phyloP scores from a whole-genome alignment of 2,329 filamentous ascomycete species.

The Aspergillus versicolor region DNA sequence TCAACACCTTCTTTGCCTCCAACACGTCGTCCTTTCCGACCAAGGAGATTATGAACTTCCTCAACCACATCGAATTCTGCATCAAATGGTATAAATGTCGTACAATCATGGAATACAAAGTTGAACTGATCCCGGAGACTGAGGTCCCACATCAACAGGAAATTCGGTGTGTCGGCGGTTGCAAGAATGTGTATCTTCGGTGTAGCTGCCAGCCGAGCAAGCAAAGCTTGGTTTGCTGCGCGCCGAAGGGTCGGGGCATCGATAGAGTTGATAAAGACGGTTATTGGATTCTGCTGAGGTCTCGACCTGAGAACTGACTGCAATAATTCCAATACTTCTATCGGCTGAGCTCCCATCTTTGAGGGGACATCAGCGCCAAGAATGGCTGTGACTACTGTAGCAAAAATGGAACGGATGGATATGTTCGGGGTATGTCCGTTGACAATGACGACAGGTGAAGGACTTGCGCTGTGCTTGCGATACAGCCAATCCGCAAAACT shows the following conservation, averaged over 20 bases:
- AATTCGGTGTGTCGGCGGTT: conserved; percentile 85
- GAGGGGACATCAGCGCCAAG: conserved; percentile 41
- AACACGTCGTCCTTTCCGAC: conserved; percentile 73
- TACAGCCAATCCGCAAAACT: conserved; percentile 73
- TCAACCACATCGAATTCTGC: conserved; percentile 82
- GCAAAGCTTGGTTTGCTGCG: conserved; percentile 64
- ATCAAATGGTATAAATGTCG: conserved; percentile 76
- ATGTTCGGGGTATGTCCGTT: conserved; percentile 70
- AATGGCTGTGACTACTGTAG: conserved; percentile 65
- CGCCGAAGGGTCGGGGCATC: conserved; percentile 77
- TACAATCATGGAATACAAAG: conserved; percentile 90
- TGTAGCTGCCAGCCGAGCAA: conserved; percentile 75
- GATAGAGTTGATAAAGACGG: conserved; percentile 79
- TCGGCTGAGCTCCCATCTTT: conserved; percentile 63
- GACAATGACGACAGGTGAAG: conserved; percentile 71
- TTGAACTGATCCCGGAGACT: conserved; percentile 78
- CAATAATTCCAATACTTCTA: conserved; percentile 67
- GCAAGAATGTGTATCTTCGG: conserved; percentile 70
- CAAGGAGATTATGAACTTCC: conserved; percentile 82
- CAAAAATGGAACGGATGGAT: conserved; percentile 46
- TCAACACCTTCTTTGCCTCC: conserved; percentile 89
- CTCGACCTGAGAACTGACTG: conserved; percentile 59
- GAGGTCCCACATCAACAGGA: conserved; percentile 85
- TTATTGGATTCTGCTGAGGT: conserved; percentile 50
- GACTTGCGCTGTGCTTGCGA: conserved; percentile 34